Percentiles rank a stretch among this genome's conserved stretches.
phyloP scores from a whole-genome alignment of 352 stramenopile genomes.

The Pythium periplocum region DNA sequence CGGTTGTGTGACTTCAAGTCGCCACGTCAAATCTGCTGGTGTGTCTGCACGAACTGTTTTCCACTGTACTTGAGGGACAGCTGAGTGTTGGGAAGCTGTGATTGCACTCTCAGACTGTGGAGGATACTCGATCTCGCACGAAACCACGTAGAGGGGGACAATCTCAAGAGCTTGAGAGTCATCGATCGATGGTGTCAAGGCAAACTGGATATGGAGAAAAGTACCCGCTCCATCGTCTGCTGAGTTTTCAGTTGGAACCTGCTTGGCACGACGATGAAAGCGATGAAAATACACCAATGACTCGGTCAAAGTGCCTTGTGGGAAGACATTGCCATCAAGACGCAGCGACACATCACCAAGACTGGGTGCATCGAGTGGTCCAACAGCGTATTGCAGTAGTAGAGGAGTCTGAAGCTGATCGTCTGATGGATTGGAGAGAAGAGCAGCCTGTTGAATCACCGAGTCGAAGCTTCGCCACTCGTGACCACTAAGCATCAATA shows the following conservation, averaged over 20 bases:
- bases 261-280: conserved; percentile 1
- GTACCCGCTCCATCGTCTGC: background rate
- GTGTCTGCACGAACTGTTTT: too few species aligned
- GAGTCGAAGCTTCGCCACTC: conserved; percentile 18
- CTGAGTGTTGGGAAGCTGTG: too few species aligned
- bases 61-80: too few species aligned
- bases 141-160: conserved; percentile 3
- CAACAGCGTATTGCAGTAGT: too few species aligned
- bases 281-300: conserved; percentile 17
- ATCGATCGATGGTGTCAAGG: conserved; percentile 5
- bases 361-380: too few species aligned
- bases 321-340: conserved; percentile 13
- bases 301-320: conserved; percentile 15
- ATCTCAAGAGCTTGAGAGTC: conserved; percentile 1
- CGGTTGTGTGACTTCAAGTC: background rate
- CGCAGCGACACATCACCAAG: background rate
- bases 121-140: background rate
- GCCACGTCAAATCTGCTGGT: background rate
- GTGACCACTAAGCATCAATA: conserved; percentile 15
- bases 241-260: too few species aligned
- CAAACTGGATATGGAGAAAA: conserved; percentile 5
- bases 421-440: background rate
- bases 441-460: conserved; percentile 4
- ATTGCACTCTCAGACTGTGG: background rate
- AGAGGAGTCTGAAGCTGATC: too few species aligned